A percentile compares a stretch with the other conserved stretches of the same genome.
phyloP scores from a whole-genome alignment of 2,329 filamentous ascomycete genomes.

The Pezicula rhizophila region DNA sequence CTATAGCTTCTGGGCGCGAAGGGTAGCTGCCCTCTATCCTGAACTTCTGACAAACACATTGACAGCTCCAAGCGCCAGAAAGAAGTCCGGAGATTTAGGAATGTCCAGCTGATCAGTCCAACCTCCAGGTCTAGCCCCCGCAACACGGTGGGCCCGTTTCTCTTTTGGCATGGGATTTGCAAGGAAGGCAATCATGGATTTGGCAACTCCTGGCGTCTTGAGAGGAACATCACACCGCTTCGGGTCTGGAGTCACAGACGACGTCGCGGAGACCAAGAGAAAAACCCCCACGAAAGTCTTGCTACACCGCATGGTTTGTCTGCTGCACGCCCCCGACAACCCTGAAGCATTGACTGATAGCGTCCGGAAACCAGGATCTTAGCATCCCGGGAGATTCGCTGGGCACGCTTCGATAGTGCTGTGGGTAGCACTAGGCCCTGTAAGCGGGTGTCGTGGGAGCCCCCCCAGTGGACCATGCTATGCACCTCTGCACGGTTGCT shows the following conservation, averaged over 20 bases:
- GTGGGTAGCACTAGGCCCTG: not conserved
- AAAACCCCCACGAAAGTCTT: constrained; percentile 6
- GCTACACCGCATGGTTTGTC: not conserved
- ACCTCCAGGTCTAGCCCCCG: too few species aligned
- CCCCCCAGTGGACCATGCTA: not conserved
- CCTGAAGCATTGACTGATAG: constrained; percentile 4
- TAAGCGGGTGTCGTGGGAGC: not conserved
- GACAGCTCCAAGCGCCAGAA: too few species aligned
- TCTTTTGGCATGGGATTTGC: too few species aligned
- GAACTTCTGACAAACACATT: too few species aligned
- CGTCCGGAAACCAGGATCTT: too few species aligned
- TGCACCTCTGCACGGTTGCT: constrained; percentile 14
- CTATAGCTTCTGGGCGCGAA: too few species aligned
- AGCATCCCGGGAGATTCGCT: too few species aligned
- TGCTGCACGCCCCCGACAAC: not conserved
- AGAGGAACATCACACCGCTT: constrained; percentile 9
- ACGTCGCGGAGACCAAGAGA: not conserved
- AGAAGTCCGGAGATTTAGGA: too few species aligned
- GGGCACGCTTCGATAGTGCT: not conserved
- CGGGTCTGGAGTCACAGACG: constrained; percentile 4
- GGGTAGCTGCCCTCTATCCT: too few species aligned
- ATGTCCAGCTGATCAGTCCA: too few species aligned
- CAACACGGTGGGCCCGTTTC: too few species aligned
- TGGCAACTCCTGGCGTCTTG: not conserved
- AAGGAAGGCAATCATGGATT: too few species aligned